Conservation (phyloP, 306 rosid genomes). For the Vigna mungo region DNA sequence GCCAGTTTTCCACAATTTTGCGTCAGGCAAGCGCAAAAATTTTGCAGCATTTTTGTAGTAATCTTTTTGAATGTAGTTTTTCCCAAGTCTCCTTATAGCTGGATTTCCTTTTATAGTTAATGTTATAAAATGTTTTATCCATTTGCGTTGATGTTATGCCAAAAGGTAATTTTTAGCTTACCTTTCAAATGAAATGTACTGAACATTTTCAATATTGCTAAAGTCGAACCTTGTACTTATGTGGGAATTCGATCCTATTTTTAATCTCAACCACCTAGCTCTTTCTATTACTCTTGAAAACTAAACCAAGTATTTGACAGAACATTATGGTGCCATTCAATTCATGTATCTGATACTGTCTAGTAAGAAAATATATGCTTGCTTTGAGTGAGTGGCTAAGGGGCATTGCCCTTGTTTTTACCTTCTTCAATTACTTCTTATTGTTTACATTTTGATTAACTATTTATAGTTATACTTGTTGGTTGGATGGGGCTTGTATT, state of each 20-base stretch:
- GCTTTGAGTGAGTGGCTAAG: neutral
- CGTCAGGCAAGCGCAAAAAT: slow-evolving; percentile 61
- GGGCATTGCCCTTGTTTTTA: neutral
- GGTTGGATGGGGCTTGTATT: neutral
- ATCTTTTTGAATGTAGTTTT: slow-evolving; percentile 28
- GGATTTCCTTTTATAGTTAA: neutral
- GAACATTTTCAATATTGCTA: slow-evolving; percentile 1
- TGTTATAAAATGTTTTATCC: slow-evolving; percentile 14
- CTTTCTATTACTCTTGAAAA: neutral
- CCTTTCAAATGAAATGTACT: neutral
- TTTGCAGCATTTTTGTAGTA: neutral
- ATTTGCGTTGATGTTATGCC: neutral
- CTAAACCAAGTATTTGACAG: neutral
- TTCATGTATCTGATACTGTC: neutral
- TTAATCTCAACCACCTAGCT: neutral
- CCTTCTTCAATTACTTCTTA: neutral
- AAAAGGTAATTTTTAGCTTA: slow-evolving; percentile 13
- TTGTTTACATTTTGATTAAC: neutral
- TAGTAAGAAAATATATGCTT: neutral
- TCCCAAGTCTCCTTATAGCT: slow-evolving; percentile 8
- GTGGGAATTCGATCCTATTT: slow-evolving; percentile 12
- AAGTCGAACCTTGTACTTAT: neutral
- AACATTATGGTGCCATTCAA: neutral
- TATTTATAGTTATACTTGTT: neutral
- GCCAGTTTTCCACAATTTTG: slow-evolving; percentile 67